Evolutionary conservation across 169 alveolate genomes (phyloP), one percentile per base, ranked within the genome.

Genomic region (Theileria parva): DNA sequence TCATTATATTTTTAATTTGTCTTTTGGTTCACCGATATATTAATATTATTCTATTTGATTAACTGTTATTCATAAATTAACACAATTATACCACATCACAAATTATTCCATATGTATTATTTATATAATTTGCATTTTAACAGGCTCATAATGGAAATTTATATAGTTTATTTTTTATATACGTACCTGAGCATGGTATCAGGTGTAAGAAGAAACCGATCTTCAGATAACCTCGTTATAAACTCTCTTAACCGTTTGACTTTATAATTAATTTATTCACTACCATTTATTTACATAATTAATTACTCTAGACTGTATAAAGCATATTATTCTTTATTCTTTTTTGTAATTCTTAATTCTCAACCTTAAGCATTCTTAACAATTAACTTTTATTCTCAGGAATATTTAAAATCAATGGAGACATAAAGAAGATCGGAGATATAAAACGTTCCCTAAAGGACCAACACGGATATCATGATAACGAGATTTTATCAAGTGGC

Each of bases 341-440:
- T 32, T 32, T 32, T 32, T 32, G 37, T 13, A 44, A 44, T 44
- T 44, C 8, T 44, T 44, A 4, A 60, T 60, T 60, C 44, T 32
- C 68, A 4, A 8, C 17, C 19, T 0, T 28, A 8, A 28, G 8
- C 1, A 60, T 11, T 60, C n/a, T 28, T 13, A 28, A 4, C 44
- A 60, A 8, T 11, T 65, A 65, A 65, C 34, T 65, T 19, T 65
- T 57, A 65, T 34, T 65, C 44, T 5, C 39, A 70, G 67, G 37
- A 70, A 28, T 19, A 70, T 70, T 57, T 21, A 39, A 70, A n/a
- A 27, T 70, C 15, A 23, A 17, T 12, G 55, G 78, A 2, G 80
- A 68, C 6, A 74, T 81, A 55, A 55, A 44, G n/a, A 80, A 44
- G 53, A 23, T 72, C 2, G 81, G 76, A 5, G 87, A 80, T 72